A percentile compares a stretch with the other conserved stretches of the same genome.
phyloP scores from a whole-genome alignment of 2,329 filamentous ascomycete species.

The Neonectria faginata region DNA sequence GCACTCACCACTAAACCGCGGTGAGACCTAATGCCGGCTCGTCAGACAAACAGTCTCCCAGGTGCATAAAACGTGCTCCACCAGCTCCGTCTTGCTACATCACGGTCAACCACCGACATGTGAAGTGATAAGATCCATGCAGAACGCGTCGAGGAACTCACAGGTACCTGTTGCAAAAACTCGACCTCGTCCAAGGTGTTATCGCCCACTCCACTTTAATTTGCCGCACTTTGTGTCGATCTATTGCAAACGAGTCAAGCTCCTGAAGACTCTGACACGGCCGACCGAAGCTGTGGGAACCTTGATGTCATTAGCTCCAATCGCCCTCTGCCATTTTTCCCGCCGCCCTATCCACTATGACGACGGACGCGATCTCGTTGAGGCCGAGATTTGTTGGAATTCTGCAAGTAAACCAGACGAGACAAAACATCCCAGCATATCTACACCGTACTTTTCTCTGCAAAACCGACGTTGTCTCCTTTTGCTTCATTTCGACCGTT shows the following conservation, averaged over 20 bases:
- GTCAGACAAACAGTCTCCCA: neutral
- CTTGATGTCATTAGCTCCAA: constrained; percentile 6
- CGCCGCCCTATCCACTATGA: constrained; percentile 1
- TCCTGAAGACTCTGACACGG: neutral
- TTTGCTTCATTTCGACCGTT: neutral
- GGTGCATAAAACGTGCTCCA: constrained; percentile 1
- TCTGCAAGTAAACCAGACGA: neutral
- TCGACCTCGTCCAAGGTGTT: neutral
- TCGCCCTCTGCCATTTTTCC: neutral
- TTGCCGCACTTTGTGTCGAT: neutral
- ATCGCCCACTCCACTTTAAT: neutral
- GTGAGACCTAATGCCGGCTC: neutral
- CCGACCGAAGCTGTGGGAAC: neutral
- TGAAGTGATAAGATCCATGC: constrained; percentile 1
- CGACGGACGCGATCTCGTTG: neutral
- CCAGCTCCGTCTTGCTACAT: neutral
- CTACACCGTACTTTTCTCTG: neutral
- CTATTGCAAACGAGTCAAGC: neutral
- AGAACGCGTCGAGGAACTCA: neutral
- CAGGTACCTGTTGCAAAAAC: neutral
- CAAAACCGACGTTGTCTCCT: neutral
- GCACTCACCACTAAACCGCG: neutral
- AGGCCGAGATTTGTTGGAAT: neutral
- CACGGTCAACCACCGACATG: neutral
- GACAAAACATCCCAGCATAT: neutral